These are phyloP conservation scores for Ceratocystiopsis sp. DNA, from an alignment of 2,329 filamentous ascomycete genomes.

Conservation along the genomic window DNA sequence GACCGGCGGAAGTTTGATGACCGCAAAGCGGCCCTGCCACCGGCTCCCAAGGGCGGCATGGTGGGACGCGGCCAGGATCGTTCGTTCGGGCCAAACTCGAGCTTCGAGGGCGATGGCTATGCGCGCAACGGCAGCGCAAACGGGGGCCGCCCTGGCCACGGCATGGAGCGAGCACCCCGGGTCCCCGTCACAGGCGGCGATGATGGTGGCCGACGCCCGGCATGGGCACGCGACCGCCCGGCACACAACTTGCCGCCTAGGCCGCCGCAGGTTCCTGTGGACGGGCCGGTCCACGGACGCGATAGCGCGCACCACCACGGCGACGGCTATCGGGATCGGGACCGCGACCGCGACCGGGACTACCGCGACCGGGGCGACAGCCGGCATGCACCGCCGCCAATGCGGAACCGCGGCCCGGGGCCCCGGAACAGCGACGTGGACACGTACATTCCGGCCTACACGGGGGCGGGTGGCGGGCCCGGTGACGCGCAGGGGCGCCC, in stretches of 20 bases:
- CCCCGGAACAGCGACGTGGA: slow-evolving; percentile 17
- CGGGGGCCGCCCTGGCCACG: slow-evolving; percentile 19
- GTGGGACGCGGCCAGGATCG: slow-evolving; percentile 52
- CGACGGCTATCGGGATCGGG: slow-evolving; percentile 23
- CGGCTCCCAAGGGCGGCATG: slow-evolving; percentile 79
- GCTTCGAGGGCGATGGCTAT: slow-evolving; percentile 35
- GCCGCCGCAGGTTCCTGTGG: slow-evolving; percentile 28
- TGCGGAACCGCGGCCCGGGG: slow-evolving; percentile 11
- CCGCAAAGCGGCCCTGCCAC: slow-evolving; percentile 67
- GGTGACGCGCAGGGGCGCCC: slow-evolving; percentile 8
- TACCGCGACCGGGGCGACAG: not conserved
- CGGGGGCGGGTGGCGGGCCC: slow-evolving; percentile 15
- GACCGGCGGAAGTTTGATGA: slow-evolving; percentile 82
- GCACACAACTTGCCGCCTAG: slow-evolving; percentile 27
- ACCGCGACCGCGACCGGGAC: slow-evolving; percentile 19
- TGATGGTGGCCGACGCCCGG: slow-evolving; percentile 24
- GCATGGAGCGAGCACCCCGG: too few species aligned
- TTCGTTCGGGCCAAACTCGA: slow-evolving; percentile 26
- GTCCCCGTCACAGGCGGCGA: slow-evolving; percentile 5
- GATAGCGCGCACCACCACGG: slow-evolving; percentile 22
- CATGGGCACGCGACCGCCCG: slow-evolving; percentile 36
- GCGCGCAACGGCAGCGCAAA: slow-evolving; percentile 32
- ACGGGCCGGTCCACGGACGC: slow-evolving; percentile 19
- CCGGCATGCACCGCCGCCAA: not conserved
- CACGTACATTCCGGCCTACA: slow-evolving; percentile 33